Evolutionary conservation across 2,329 filamentous ascomycete species (phyloP), one percentile per base, ranked within the genome.

Genomic region (Arthrobotrys iridis): DNA sequence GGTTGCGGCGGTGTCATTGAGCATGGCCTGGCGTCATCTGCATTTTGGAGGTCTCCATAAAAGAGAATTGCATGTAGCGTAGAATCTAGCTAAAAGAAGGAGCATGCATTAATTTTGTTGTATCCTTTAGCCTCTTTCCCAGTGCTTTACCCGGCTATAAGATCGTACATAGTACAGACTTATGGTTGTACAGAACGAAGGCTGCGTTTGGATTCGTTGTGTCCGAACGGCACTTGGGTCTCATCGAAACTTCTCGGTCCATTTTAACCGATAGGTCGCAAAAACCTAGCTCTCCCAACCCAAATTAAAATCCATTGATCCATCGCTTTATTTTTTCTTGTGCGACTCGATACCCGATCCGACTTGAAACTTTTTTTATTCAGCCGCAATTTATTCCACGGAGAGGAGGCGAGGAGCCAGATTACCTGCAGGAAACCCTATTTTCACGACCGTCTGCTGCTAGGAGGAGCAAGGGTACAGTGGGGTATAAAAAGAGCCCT

Each of bases 11-110:
- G 62, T 74, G 33, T 64, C 28, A 59, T 62, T 55, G 28, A 59
- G 70, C 70, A 74, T 74, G 62, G 70, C 70, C 70, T 74, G 62
- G 70, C 70, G 70, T 74, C 70, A 74, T 74, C 22, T 65, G 60
- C 60, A 55, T 72, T 46, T 63, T 43, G 57, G 55, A 46, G 37
- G 55, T 62, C 46, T 28, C 37, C 4, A 41, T 13, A 37, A 50
- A 18, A 20, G 26, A 55, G 11, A 43, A 48, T 48, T 46, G 50
- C 52, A 46, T 66, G 52, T 64, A 64, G 45, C 46, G 45, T 57
- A 66, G 50, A 66, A 57, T 45, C 48, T 30, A 43, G 4, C 15
- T 43, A 59, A 28, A 57, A 20, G 18, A 30, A 41, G n/a, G 28
- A 50, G 30, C 33, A 65, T 52, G 46, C 46, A 52, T 28, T 20